Evolutionary conservation across 495 filamentous ascomycete species (phyloP).

Genomic region (Aspergillus haitiensis): DNA sequence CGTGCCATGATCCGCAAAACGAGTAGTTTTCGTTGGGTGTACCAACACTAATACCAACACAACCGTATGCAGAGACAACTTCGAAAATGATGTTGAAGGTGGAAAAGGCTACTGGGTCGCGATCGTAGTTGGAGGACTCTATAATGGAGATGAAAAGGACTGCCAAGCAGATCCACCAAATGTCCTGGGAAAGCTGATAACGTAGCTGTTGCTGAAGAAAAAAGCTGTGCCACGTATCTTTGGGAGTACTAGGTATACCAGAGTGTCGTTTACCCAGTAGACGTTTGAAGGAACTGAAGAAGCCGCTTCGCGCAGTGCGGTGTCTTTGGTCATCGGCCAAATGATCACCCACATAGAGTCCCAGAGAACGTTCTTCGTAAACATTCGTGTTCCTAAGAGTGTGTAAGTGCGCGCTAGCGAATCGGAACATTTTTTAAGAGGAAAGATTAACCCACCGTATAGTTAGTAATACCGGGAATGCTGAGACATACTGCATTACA

Average conservation of each 20-base stretch:
- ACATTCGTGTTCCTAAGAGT: constrained; percentile 62
- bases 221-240: constrained; percentile 44
- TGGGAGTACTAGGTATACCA: constrained; percentile 31
- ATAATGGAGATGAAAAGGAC: constrained; percentile 71
- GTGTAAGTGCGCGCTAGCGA: constrained; percentile 24
- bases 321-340: constrained; percentile 20
- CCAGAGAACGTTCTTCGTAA: constrained; percentile 72
- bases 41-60: constrained; percentile 78
- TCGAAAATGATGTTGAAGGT: constrained; percentile 89
- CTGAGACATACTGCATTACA: constrained; percentile 58
- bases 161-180: constrained; percentile 81
- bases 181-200: constrained; percentile 79
- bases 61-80: constrained; percentile 79
- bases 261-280: too few species aligned
- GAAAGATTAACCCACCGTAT: constrained; percentile 43
- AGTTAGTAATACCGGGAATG: constrained; percentile 57
- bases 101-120: constrained; percentile 67
- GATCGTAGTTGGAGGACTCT: constrained; percentile 65
- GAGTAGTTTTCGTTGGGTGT: constrained; percentile 65
- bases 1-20: constrained; percentile 72
- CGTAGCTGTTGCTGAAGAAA: constrained; percentile 68
- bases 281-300: constrained; percentile 28
- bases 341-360: constrained; percentile 56
- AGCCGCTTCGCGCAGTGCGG: constrained; percentile 20
- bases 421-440: background rate